phyloP scores from a whole-genome alignment of 495 filamentous ascomycete species.

The Mycothermus thermophilus region DNA sequence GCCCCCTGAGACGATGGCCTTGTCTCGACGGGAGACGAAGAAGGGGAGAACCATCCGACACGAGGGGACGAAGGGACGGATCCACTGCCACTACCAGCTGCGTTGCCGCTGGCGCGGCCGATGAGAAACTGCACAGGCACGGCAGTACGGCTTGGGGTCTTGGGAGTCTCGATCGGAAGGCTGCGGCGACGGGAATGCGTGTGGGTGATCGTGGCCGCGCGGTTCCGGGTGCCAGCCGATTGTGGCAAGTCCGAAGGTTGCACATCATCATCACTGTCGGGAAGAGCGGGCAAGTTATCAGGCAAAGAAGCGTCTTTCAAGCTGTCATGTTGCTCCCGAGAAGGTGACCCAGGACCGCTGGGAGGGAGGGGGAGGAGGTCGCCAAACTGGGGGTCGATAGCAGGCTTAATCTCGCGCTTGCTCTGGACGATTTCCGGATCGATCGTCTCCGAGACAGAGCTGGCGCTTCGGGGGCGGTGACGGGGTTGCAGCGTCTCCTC shows the following conservation, averaged over 20 bases:
- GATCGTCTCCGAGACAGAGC: conserved; percentile 24
- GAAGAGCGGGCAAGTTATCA: conserved; percentile 29
- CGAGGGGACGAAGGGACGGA: conserved; percentile 31
- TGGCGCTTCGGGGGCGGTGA: conserved; percentile 16
- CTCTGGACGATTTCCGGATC: conserved; percentile 36
- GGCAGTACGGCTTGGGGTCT: conserved; percentile 36
- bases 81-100: too few species aligned
- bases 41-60: conserved; percentile 21
- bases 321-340: too few species aligned
- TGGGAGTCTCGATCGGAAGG: conserved; percentile 29
- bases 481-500: conserved; percentile 6
- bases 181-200: conserved; percentile 26
- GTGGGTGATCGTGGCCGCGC: conserved; percentile 11
- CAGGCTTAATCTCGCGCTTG: conserved; percentile 37
- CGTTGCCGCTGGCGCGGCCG: too few species aligned
- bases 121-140: conserved; percentile 37
- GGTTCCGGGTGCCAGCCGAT: conserved; percentile 17
- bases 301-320: conserved; percentile 15
- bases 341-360: conserved; percentile 35
- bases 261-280: conserved; percentile 38
- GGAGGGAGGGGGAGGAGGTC: conserved; percentile 43
- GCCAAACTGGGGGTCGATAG: conserved; percentile 42
- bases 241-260: conserved; percentile 32
- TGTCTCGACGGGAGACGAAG: conserved; percentile 24
- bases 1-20: too few species aligned